Evolutionary conservation across 306 rosid species (phyloP), one percentile per base, ranked within the genome.

Genomic region (Cucumis hystrix): DNA sequence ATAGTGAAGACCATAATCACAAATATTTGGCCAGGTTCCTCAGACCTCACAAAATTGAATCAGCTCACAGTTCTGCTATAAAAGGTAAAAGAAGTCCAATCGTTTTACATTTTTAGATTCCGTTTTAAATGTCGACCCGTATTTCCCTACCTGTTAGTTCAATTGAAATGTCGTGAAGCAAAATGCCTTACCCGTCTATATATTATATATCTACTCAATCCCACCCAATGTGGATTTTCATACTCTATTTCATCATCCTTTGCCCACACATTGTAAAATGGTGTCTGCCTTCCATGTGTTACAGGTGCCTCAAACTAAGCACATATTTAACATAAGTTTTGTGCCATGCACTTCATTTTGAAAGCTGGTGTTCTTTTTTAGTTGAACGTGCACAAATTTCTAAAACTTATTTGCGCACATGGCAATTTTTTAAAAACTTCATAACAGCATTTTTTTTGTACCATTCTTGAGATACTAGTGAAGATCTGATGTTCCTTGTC

Each of bases 1-100:
- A 78, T 40, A 70, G 82, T 79, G 84, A 80, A 79, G 81, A 64
- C 74, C 68, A 13, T 70, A 78, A 84, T 77, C 67, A 67, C 63
- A 84, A 40, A 47, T 84, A 75, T 85, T 71, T 74, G 75, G 84
- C 89, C 74, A 86, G 76, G 81, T 85, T 89, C 83, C 77, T 89
- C 72, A 52, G 80, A 82, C 79, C 65, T 56, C 85, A 83, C 76
- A 86, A 81, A 39, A 70, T 88, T 54, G 85, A 81, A 67, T 89
- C 99, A 73, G 99, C 97, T 78, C 99, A 95, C 84, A 89, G 96
- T 87, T 87, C 99, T 75, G 95, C 90, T 15, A 83, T 95, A 81
- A 95, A 95, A 89, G 98, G 98, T 92, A 67, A 66, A 77, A 77
- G 52, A 37, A 37, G 6, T 49, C 68, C 20, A 14, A 78, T 58